phyloP scores from a whole-genome alignment of 1,284 basidiomycete genomes.

The Psilocybe mexicana region DNA sequence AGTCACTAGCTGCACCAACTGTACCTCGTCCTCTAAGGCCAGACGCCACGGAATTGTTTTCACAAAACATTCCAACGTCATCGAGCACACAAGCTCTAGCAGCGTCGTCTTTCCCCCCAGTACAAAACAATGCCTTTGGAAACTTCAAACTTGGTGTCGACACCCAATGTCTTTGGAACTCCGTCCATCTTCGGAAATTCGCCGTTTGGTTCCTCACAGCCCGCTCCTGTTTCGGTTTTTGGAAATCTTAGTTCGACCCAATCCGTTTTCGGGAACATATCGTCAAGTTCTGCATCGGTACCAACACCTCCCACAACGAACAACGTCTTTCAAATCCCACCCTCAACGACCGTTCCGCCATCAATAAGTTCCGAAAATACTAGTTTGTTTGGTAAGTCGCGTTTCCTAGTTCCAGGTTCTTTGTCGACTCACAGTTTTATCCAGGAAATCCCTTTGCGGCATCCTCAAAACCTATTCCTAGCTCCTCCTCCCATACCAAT shows the following conservation, averaged over 20 bases:
- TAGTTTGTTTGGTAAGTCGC: slow-evolving; percentile 16
- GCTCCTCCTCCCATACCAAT: neutral
- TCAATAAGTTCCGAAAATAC: neutral
- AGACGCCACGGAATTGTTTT: slow-evolving; percentile 11
- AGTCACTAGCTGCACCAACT: neutral
- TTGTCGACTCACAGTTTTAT: neutral
- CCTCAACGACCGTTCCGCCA: neutral
- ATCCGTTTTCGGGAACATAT: slow-evolving; percentile 12
- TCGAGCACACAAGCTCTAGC: slow-evolving; percentile 11
- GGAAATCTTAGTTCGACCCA: slow-evolving; percentile 6
- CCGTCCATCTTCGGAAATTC: slow-evolving; percentile 21
- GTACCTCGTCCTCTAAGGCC: slow-evolving; percentile 1
- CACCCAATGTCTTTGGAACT: slow-evolving; percentile 34
- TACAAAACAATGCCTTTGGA: slow-evolving; percentile 42
- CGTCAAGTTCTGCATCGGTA: neutral
- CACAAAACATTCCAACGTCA: slow-evolving; percentile 11
- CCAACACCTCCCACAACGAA: neutral
- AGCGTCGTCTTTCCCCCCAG: slow-evolving; percentile 18
- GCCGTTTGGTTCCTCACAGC: slow-evolving; percentile 7
- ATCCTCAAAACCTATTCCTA: slow-evolving; percentile 1
- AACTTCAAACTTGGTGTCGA: slow-evolving; percentile 32
- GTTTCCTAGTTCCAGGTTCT: neutral
- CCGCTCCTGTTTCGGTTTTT: slow-evolving; percentile 15
- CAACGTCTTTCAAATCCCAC: neutral
- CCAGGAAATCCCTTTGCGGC: neutral